Evolutionary conservation across 306 rosid species (phyloP), one percentile per base, ranked within the genome.

Genomic region (Quillaja saponaria): DNA sequence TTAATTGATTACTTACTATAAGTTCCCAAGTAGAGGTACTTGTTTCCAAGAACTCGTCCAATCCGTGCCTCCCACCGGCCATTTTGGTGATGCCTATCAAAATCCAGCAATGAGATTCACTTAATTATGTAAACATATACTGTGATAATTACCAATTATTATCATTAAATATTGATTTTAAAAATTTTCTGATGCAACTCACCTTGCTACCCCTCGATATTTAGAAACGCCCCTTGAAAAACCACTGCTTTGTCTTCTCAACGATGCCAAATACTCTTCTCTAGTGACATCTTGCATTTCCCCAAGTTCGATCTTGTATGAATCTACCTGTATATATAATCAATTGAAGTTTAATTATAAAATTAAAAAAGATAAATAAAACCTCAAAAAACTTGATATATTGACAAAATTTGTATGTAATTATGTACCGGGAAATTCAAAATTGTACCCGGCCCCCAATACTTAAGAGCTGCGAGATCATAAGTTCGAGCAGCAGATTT

Each of bases 1-100:
- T 12, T 39, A 10, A 6, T 4, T 7, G 19, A 58, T 39, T 28
- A 50, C 95, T 68, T 85, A 94, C 99, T 69, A 19, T 78, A 94
- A 37, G 97, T 94, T 33, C 99, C 99, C 64, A 94, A 68, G 72
- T 92, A 92, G 17, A 92, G 81, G 50, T 94, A 94, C 44, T 89
- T 94, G 96, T 85, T 94, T n/a, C 99, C 97, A 1, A 78, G 58
- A 0, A 89, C 96, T 63, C 96, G 75, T 68, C 99, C 99, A 61
- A 94, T 89, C 40, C 99, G 74, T n/a, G 99, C 99, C 76, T 94
- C 99, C 99, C 99, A 94, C 10, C 99, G 78, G 0, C 97, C 97
- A 19, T 92, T 92, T 41, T 92, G 97, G 52, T 94, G 99, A 80
- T 94, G 99, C 67, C 99, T 83, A 60, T 34, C 48, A 49, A 72